These are phyloP conservation scores for Aspergillus baeticus DNA, from an alignment of 495 filamentous ascomycete genomes.

Conservation along the genomic window DNA sequence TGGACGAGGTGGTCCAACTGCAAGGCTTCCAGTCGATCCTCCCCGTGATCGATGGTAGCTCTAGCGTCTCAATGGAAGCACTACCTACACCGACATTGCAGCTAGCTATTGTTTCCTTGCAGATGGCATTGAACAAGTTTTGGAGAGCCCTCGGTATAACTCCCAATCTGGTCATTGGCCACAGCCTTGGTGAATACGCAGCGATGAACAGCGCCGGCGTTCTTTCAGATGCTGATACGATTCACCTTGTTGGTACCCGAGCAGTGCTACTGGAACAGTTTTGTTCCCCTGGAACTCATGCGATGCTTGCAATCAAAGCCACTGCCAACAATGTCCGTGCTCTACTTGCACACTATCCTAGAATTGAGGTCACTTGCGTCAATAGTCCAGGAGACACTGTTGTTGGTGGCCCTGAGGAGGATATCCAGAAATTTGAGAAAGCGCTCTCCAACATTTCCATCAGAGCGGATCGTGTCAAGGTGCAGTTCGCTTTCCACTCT, in stretches of 20 bases:
- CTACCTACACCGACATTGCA: not conserved
- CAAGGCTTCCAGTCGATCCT: too few species aligned
- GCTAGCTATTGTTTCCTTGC: constrained; percentile 44
- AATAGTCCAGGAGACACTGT: constrained; percentile 64
- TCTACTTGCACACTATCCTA: constrained; percentile 16
- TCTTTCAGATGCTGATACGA: too few species aligned
- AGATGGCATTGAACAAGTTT: too few species aligned
- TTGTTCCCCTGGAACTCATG: too few species aligned
- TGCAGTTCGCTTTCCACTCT: constrained; percentile 57
- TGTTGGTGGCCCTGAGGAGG: constrained; percentile 47
- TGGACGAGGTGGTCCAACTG: constrained; percentile 25
- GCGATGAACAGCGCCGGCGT: too few species aligned
- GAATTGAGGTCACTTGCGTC: constrained; percentile 53
- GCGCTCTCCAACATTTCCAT: constrained; percentile 13
- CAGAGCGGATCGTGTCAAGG: constrained; percentile 37
- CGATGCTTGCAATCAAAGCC: constrained; percentile 49
- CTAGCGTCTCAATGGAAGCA: constrained; percentile 41
- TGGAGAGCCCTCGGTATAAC: too few species aligned
- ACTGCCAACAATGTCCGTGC: not conserved
- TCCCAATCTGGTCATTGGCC: too few species aligned
- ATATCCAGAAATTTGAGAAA: constrained; percentile 23
- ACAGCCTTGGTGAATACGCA: too few species aligned
- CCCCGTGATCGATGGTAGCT: constrained; percentile 26
- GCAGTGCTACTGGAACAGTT: too few species aligned
- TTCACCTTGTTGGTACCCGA: too few species aligned